A percentile compares a stretch with the other conserved stretches of the same genome.
phyloP scores from a whole-genome alignment of 305 asterid species.

The Solanum hybrid region DNA sequence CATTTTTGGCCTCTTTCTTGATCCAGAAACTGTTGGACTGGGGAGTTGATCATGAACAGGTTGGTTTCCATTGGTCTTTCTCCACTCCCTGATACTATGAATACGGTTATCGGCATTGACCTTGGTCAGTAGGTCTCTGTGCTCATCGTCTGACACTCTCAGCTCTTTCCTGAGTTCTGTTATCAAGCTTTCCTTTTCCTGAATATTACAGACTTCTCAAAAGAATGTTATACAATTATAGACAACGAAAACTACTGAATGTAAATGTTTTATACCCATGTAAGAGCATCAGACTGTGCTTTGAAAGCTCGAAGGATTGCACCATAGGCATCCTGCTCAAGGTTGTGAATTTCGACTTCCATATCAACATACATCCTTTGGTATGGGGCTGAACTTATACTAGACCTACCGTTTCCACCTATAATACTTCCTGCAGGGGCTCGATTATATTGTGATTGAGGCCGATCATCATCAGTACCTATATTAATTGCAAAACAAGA shows the following conservation, averaged over 20 bases:
- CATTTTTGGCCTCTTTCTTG: slow-evolving; percentile 77
- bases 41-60: slow-evolving; percentile 59
- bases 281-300: slow-evolving; percentile 97
- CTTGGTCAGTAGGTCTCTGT: slow-evolving; percentile 68
- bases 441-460: slow-evolving; percentile 34
- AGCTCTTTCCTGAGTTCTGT: slow-evolving; percentile 95
- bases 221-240: not conserved
- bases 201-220: slow-evolving; percentile 8
- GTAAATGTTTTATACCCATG: slow-evolving; percentile 63
- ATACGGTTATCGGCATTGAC: slow-evolving; percentile 88
- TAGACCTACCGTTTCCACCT: slow-evolving; percentile 43
- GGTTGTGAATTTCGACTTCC: slow-evolving; percentile 81
- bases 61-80: slow-evolving; percentile 75
- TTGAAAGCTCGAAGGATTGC: slow-evolving; percentile 92
- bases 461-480: slow-evolving; percentile 54
- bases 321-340: slow-evolving; percentile 94
- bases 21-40: slow-evolving; percentile 72
- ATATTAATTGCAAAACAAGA: slow-evolving; percentile 16
- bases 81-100: slow-evolving; percentile 92
- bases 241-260: not conserved
- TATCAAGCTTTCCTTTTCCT: slow-evolving; percentile 95
- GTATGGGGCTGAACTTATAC: slow-evolving; percentile 32
- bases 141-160: slow-evolving; percentile 98
- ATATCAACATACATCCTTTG: slow-evolving; percentile 59
- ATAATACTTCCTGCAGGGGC: slow-evolving; percentile 33